Conservation (phyloP, 2,329 filamentous ascomycete species). For the Colletotrichum musae region DNA sequence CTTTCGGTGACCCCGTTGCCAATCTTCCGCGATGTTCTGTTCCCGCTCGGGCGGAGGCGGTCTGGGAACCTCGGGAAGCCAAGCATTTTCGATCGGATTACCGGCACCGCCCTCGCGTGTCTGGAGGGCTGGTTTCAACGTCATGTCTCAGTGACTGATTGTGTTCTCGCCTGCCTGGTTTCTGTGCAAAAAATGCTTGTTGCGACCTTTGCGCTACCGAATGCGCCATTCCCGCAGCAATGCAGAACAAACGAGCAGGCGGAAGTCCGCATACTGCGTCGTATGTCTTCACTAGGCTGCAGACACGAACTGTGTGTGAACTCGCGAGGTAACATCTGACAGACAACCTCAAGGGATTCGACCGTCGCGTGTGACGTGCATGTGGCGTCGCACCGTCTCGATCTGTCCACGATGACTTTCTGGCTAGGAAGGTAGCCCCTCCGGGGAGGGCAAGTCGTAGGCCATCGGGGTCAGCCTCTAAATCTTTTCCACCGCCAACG, state of each 20-base stretch:
- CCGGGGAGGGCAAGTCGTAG: too few species aligned
- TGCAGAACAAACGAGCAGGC: background rate
- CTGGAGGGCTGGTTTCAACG: slow-evolving; percentile 23
- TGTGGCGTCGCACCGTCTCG: slow-evolving; percentile 20
- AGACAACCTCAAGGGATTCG: background rate
- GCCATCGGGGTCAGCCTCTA: background rate
- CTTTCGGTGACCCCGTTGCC: slow-evolving; percentile 7
- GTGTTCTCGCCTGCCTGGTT: background rate
- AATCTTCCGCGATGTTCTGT: background rate
- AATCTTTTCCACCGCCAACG: background rate
- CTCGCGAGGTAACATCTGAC: slow-evolving; percentile 1
- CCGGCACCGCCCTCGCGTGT: slow-evolving; percentile 15
- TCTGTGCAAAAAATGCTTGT: background rate
- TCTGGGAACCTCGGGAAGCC: background rate
- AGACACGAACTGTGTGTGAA: slow-evolving; percentile 10
- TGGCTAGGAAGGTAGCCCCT: too few species aligned
- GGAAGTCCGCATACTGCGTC: slow-evolving; percentile 14
- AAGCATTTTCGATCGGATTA: slow-evolving; percentile 15
- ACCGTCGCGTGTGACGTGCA: slow-evolving; percentile 22
- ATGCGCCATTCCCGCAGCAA: background rate
- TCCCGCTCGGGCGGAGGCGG: background rate
- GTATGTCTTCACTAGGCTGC: slow-evolving; percentile 4
- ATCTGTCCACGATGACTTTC: too few species aligned
- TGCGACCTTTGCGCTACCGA: background rate
- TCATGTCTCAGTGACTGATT: slow-evolving; percentile 19